phyloP scores from a whole-genome alignment of 1,284 basidiomycete species.

The Apiotrichum akiyoshidainum region DNA sequence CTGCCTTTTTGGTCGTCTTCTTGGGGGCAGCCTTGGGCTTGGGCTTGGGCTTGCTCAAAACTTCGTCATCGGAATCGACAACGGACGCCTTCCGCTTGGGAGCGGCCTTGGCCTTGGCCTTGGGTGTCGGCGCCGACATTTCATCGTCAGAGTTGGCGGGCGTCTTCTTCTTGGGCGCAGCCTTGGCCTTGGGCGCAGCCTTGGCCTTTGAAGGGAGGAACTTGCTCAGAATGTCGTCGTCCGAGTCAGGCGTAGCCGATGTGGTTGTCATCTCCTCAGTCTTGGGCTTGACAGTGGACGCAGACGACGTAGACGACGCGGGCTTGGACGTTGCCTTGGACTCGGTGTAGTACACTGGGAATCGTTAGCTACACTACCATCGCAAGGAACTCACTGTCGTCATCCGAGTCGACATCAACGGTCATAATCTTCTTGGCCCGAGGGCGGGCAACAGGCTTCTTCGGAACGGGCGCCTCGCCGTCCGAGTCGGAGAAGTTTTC shows the following conservation, averaged over 20 bases:
- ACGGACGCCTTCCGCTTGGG: conserved; percentile 29
- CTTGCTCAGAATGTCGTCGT: conserved; percentile 17
- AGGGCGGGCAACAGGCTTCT: conserved; percentile 54
- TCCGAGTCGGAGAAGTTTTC: conserved; percentile 19
- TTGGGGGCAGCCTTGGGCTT: conserved; percentile 12
- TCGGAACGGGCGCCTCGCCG: background rate
- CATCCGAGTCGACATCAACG: conserved; percentile 58
- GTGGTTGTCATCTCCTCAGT: conserved; percentile 31
- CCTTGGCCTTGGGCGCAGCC: conserved; percentile 5
- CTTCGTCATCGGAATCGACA: conserved; percentile 15
- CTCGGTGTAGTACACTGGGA: conserved; percentile 31
- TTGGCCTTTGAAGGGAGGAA: conserved; percentile 13
- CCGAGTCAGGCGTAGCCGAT: conserved; percentile 19
- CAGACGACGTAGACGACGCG: conserved; percentile 1
- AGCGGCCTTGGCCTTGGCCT: conserved; percentile 9
- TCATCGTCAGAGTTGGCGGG: background rate
- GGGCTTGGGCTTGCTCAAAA: background rate
- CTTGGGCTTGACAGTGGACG: conserved; percentile 8
- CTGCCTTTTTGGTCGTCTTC: conserved; percentile 60
- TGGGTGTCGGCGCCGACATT: background rate
- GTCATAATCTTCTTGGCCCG: conserved; percentile 53
- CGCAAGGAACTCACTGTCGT: conserved; percentile 48
- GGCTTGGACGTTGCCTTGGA: conserved; percentile 26
- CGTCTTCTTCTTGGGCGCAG: conserved; percentile 8
- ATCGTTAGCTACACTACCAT: background rate